phyloP scores from a whole-genome alignment of 805 yeast species.

The Lipomyces orientalis region DNA sequence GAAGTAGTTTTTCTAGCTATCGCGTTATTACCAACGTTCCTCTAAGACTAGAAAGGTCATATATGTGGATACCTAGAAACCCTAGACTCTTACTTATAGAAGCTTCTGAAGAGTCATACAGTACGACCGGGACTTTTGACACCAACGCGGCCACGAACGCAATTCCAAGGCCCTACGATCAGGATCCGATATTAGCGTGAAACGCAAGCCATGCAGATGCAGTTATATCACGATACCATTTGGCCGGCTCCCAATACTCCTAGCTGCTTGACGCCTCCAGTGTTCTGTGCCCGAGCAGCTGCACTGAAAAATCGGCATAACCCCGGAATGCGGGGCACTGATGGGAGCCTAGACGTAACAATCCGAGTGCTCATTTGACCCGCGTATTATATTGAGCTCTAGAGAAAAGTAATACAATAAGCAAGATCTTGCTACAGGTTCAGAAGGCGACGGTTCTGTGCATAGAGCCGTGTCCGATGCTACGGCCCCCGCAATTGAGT shows the following conservation, averaged over 20 bases:
- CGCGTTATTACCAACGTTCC: not conserved
- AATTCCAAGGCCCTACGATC: slow-evolving; percentile 49
- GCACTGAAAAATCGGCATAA: not conserved
- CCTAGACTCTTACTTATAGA: slow-evolving; percentile 45
- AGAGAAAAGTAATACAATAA: not conserved
- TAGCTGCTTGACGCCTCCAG: slow-evolving; percentile 32
- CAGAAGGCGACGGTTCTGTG: not conserved
- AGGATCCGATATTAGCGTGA: not conserved
- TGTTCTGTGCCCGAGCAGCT: not conserved
- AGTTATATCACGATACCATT: slow-evolving; percentile 44
- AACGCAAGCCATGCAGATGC: not conserved
- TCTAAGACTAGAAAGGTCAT: not conserved
- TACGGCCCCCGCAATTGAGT: not conserved
- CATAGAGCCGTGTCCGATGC: not conserved
- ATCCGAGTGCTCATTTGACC: not conserved
- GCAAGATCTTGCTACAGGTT: not conserved
- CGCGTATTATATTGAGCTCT: not conserved
- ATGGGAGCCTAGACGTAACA: not conserved
- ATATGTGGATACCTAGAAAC: slow-evolving; percentile 41
- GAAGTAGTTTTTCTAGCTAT: slow-evolving; percentile 45
- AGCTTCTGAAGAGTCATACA: slow-evolving; percentile 46
- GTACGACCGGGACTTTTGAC: slow-evolving; percentile 47
- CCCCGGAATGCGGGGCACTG: not conserved
- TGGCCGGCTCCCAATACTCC: slow-evolving; percentile 54
- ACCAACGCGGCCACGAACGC: slow-evolving; percentile 51